Evolutionary conservation across 805 yeast species (phyloP), one percentile per base, ranked within the genome.

Genomic region (Saccharomycopsis sp.): DNA sequence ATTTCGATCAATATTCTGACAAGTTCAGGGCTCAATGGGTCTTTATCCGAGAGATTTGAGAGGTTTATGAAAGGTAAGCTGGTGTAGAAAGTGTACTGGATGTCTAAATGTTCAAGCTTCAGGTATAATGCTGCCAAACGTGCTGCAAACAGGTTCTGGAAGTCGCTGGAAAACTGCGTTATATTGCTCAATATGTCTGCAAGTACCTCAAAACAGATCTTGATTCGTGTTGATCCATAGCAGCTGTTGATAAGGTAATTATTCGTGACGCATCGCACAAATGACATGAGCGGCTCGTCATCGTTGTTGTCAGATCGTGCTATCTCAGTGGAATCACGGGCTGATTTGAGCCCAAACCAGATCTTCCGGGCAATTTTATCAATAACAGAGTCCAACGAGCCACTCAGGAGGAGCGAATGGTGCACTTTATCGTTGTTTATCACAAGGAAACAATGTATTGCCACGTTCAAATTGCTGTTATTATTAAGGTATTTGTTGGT

Each of bases 361-460:
- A 60, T 35, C 44, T 60, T 58, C 47, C 63, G 2, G 2, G 61
- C 53, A 19, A 53, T 29, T 2, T 20, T 54, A 15, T 47, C 57
- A 3, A 57, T 25, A 25, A 52, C 53, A 15, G 47, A 22, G n/a
- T 57, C 63, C 9, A 52, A 19, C 12, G 60, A 47, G 2, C 56
- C 56, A 47, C 44, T 22, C 34, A 54, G 22, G 8, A 55, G 2
- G 14, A 60, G 47, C 44, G 50, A 20, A 2, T 52, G 20, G 12
- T 52, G 9, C 25, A 44, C 24, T 5, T 25, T 35, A 24, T 44
- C 38, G 35, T 54, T n/a, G 17, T 54, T 50, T 3, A 54, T n/a
- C 1, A 58, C n/a, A 3, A 12, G 8, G 17, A 54, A 58, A 23
- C 54, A 54, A 5, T 38, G 2, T 2, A 51, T 38, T 3, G 60